phyloP scores from a whole-genome alignment of 768 basidiomycete genomes.

The Amanita brunnescens region DNA sequence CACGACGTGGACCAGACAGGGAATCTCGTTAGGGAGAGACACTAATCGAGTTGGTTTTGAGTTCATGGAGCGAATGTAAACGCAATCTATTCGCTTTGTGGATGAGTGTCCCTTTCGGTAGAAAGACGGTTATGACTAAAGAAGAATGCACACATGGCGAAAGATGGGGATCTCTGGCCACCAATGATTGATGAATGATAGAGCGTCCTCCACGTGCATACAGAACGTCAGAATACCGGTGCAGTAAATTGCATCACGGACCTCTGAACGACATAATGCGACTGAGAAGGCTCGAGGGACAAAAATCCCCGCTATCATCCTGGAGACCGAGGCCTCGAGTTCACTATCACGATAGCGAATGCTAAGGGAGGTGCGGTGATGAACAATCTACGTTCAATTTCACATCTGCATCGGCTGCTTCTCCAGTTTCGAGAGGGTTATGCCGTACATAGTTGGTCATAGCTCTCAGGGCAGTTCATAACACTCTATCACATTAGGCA shows the following conservation, averaged over 20 bases:
- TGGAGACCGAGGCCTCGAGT: neutral
- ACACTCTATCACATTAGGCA: neutral
- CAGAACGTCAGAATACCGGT: neutral
- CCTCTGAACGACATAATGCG: neutral
- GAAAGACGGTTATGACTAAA: neutral
- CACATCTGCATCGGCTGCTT: neutral
- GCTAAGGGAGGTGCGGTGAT: neutral
- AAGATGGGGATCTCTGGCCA: neutral
- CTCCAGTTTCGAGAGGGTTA: neutral
- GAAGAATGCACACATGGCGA: neutral
- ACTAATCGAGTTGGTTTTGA: neutral
- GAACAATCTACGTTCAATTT: neutral
- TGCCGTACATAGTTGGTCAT: neutral
- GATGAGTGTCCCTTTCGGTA: neutral
- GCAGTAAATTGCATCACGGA: neutral
- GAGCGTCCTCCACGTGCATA: neutral
- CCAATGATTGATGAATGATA: neutral
- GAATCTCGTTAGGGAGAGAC: neutral
- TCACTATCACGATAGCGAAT: neutral
- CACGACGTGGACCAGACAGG: neutral
- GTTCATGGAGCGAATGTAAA: neutral
- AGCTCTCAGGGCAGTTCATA: neutral
- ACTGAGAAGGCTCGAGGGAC: too few relatives aligned
- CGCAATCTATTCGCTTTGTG: neutral
- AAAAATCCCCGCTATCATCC: neutral